Percentiles rank a stretch among this genome's conserved stretches.
Evolutionary conservation across 768 basidiomycete species (phyloP).

Genomic region (Calocybe indica): DNA sequence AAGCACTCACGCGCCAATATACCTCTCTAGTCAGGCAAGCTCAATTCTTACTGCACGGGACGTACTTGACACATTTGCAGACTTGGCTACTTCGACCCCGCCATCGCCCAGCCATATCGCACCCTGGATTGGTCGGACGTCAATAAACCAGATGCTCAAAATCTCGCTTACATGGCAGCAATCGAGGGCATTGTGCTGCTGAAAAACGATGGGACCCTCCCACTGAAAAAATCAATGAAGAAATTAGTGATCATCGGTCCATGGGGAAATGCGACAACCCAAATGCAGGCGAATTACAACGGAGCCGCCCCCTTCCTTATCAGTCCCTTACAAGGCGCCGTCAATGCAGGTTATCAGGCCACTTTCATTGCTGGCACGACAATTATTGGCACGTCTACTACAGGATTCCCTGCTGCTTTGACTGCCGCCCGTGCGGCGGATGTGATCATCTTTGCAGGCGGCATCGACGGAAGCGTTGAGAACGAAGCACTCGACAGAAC

Average conservation of each 20-base stretch:
- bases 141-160: slow-evolving; percentile 39
- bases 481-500: slow-evolving; percentile 42
- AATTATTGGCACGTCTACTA: slow-evolving; percentile 30
- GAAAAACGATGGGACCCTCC: slow-evolving; percentile 59
- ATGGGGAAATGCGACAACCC: slow-evolving; percentile 47
- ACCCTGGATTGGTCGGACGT: slow-evolving; percentile 43
- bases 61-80: slow-evolving; percentile 20
- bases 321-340: slow-evolving; percentile 44
- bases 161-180: slow-evolving; percentile 45
- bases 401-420: slow-evolving; percentile 44
- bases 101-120: slow-evolving; percentile 43
- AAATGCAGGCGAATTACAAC: slow-evolving; percentile 54
- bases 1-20: slow-evolving; percentile 40
- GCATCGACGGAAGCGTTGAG: slow-evolving; percentile 46
- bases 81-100: slow-evolving; percentile 53
- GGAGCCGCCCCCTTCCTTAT: slow-evolving; percentile 51
- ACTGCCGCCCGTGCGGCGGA: slow-evolving; percentile 44
- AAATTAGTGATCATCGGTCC: slow-evolving; percentile 56
- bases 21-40: slow-evolving; percentile 47
- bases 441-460: slow-evolving; percentile 46
- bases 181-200: slow-evolving; percentile 52
- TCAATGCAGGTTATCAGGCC: slow-evolving; percentile 39
- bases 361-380: slow-evolving; percentile 37
- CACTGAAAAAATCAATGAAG: slow-evolving; percentile 37
- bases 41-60: not conserved